A percentile compares a stretch with the other conserved stretches of the same genome.
phyloP scores from a whole-genome alignment of 2,329 filamentous ascomycete genomes.

The Hypoxylon sp. region DNA sequence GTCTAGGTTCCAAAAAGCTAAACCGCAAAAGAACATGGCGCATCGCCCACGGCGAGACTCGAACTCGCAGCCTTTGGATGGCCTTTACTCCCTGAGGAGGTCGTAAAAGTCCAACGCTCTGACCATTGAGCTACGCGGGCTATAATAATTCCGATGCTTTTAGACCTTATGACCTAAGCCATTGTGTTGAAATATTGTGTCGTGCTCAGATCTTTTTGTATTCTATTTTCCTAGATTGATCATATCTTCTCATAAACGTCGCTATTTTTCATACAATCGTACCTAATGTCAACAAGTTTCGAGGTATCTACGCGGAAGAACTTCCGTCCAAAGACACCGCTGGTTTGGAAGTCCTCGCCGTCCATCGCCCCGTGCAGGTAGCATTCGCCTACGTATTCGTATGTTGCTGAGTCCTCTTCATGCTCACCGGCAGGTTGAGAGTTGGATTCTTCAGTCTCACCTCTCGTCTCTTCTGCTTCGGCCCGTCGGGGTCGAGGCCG shows the following conservation, averaged over 20 bases:
- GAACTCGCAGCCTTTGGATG: constrained; percentile 36
- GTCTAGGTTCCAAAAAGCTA: background rate
- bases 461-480: background rate
- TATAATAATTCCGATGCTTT: background rate
- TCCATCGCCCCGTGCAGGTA: constrained; percentile 47
- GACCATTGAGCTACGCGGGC: constrained; percentile 33
- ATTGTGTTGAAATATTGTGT: background rate
- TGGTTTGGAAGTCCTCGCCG: constrained; percentile 43
- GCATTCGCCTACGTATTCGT: constrained; percentile 46
- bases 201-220: background rate
- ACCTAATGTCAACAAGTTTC: constrained; percentile 37
- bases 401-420: constrained; percentile 34
- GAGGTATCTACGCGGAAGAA: constrained; percentile 22
- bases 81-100: background rate
- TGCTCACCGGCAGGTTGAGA: background rate
- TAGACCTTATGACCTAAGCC: background rate
- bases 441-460: background rate
- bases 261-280: constrained; percentile 25
- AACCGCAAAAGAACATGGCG: background rate
- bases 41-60: constrained; percentile 28
- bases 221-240: background rate
- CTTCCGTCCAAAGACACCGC: background rate
- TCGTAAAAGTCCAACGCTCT: constrained; percentile 29
- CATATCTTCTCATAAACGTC: background rate
- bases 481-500: constrained; percentile 38